phyloP scores from a whole-genome alignment of 2,329 filamentous ascomycete species.

The Fusarium sp. region DNA sequence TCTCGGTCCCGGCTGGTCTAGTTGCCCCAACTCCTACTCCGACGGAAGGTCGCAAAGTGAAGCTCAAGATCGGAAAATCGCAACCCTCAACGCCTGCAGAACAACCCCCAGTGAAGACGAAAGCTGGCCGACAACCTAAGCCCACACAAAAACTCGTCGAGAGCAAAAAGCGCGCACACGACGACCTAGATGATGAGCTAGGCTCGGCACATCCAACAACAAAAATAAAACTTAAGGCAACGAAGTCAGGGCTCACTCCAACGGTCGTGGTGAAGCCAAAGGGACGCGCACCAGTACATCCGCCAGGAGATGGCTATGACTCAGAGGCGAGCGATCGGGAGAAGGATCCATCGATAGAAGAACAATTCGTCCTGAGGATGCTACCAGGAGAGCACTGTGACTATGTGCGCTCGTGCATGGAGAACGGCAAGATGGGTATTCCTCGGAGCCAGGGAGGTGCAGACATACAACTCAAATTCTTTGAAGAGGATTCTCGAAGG shows the following conservation, averaged over 20 bases:
- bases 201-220: constrained; percentile 53
- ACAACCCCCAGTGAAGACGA: constrained; percentile 58
- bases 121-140: constrained; percentile 67
- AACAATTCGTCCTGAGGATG: constrained; percentile 91
- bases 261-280: constrained; percentile 65
- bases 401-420: constrained; percentile 78
- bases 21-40: constrained; percentile 33
- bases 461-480: constrained; percentile 82
- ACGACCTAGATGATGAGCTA: constrained; percentile 60
- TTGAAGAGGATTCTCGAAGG: constrained; percentile 77
- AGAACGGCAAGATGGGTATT: constrained; percentile 79
- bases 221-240: constrained; percentile 63
- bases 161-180: constrained; percentile 68
- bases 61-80: constrained; percentile 54
- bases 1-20: background rate
- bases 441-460: constrained; percentile 71
- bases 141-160: constrained; percentile 66
- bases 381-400: constrained; percentile 85
- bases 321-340: constrained; percentile 94
- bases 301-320: constrained; percentile 90
- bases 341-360: constrained; percentile 85
- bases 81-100: constrained; percentile 51
- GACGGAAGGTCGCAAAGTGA: constrained; percentile 51
- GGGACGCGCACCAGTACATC: constrained; percentile 73
- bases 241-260: constrained; percentile 50